Evolutionary conservation across 306 rosid genomes (phyloP).

Genomic region (Hippophae gyantsensis): DNA sequence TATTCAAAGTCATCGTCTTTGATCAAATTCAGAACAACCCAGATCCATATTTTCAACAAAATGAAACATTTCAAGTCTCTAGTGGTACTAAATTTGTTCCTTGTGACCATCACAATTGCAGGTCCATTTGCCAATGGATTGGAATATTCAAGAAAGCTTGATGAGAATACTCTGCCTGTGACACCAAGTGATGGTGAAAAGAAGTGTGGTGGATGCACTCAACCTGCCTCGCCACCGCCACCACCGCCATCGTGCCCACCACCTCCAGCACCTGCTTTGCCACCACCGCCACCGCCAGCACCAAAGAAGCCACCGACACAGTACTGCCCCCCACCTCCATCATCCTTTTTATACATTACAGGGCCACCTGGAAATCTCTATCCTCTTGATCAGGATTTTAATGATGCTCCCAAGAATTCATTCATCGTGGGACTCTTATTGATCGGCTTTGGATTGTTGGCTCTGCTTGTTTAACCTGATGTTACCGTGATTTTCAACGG

Average conservation of each 20-base stretch:
- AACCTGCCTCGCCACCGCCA: slow-evolving; percentile 1
- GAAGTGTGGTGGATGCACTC: slow-evolving; percentile 23
- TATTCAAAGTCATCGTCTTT: neutral
- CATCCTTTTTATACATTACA: slow-evolving; percentile 24
- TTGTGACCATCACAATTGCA: slow-evolving; percentile 13
- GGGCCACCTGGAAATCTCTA: slow-evolving; percentile 38
- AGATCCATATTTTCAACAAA: slow-evolving; percentile 12
- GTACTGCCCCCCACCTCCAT: slow-evolving; percentile 31
- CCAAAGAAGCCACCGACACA: slow-evolving; percentile 15
- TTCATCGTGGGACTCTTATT: slow-evolving; percentile 1
- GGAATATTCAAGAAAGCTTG: slow-evolving; percentile 30
- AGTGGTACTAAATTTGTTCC: slow-evolving; percentile 12
- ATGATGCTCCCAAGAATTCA: slow-evolving; percentile 10
- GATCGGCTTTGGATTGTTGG: slow-evolving; percentile 19
- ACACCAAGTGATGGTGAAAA: slow-evolving; percentile 1
- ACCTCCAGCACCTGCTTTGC: slow-evolving; percentile 1
- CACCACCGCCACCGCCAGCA: slow-evolving; percentile 5
- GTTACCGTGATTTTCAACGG: slow-evolving; percentile 8
- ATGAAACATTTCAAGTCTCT: slow-evolving; percentile 18
- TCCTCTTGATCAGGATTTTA: slow-evolving; percentile 20
- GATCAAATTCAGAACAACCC: no score
- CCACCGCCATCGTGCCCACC: slow-evolving; percentile 12
- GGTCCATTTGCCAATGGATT: slow-evolving; percentile 18
- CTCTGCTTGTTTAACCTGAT: neutral
- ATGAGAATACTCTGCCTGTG: slow-evolving; percentile 10